Conservation (phyloP, 352 stramenopile genomes). For the Globisporangium takayamanum region DNA sequence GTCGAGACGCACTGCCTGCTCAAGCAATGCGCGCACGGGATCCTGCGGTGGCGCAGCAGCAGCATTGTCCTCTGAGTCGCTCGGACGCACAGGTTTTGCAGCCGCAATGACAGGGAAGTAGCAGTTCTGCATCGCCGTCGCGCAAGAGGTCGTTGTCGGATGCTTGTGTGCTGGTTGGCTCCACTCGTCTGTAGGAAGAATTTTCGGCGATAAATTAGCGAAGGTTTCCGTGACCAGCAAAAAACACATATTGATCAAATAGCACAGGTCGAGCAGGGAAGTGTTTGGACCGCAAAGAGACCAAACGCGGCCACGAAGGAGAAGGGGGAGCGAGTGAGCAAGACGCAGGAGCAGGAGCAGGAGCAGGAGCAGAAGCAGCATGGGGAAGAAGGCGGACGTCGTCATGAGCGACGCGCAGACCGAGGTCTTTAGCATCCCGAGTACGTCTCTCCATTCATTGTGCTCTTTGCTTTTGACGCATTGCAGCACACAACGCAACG, state of each 20-base stretch:
- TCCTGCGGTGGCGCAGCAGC: slow-evolving; percentile 6
- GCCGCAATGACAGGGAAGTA: slow-evolving; percentile 49
- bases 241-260: not conserved
- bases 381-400: slow-evolving; percentile 27
- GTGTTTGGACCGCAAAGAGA: no score
- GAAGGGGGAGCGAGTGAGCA: slow-evolving; percentile 1
- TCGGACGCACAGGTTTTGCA: slow-evolving; percentile 15
- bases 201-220: not conserved
- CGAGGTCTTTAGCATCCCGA: slow-evolving; percentile 44
- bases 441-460: slow-evolving; percentile 18
- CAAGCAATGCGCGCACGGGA: slow-evolving; percentile 20
- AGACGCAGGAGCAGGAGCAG: not conserved
- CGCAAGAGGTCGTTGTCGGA: not conserved
- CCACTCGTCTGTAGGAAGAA: slow-evolving; percentile 3
- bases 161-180: slow-evolving; percentile 5
- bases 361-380: slow-evolving; percentile 9
- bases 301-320: not conserved
- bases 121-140: slow-evolving; percentile 77
- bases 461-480: not conserved
- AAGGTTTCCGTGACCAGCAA: not conserved
- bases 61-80: slow-evolving; percentile 2
- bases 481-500: no score
- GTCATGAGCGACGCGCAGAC: slow-evolving; percentile 15
- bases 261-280: no score
- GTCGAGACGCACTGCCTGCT: slow-evolving; percentile 30